phyloP scores from a whole-genome alignment of 2,329 filamentous ascomycete species.

The Atkinsonella hypoxylon region DNA sequence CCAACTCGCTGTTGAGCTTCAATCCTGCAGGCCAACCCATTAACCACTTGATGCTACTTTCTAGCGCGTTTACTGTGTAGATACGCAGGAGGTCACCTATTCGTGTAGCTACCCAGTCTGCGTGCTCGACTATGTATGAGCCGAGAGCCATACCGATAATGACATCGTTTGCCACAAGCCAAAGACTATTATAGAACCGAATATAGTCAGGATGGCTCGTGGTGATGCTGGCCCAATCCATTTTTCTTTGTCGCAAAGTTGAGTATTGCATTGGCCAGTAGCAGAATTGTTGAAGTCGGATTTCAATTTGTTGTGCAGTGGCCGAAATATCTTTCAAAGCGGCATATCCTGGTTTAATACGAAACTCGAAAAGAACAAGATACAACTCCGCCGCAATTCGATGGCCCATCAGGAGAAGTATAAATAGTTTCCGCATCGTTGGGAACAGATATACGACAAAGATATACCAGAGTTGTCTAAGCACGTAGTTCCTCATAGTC shows the following conservation, averaged over 20 bases:
- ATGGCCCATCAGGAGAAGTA: slow-evolving; percentile 68
- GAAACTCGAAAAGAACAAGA: slow-evolving; percentile 73
- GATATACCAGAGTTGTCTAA: slow-evolving; percentile 56
- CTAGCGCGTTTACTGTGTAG: slow-evolving; percentile 82
- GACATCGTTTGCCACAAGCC: slow-evolving; percentile 96
- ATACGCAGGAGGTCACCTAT: slow-evolving; percentile 63
- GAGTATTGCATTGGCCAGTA: slow-evolving; percentile 98
- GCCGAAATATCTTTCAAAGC: slow-evolving; percentile 93
- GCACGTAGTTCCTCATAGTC: slow-evolving; percentile 65
- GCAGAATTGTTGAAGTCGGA: slow-evolving; percentile 92
- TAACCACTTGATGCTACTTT: slow-evolving; percentile 84
- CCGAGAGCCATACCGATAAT: slow-evolving; percentile 96
- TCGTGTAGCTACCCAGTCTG: slow-evolving; percentile 66
- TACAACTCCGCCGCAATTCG: slow-evolving; percentile 71
- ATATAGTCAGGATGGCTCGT: slow-evolving; percentile 97
- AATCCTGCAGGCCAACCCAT: slow-evolving; percentile 92
- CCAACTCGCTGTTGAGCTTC: slow-evolving; percentile 89
- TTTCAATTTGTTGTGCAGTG: slow-evolving; percentile 94
- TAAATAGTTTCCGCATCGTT: slow-evolving; percentile 57
- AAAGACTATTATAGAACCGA: slow-evolving; percentile 95
- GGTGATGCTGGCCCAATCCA: slow-evolving; percentile 91
- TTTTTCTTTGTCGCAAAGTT: slow-evolving; percentile 76
- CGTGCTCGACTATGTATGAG: slow-evolving; percentile 94
- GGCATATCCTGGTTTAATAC: slow-evolving; percentile 61
- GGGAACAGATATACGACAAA: slow-evolving; percentile 69